phyloP scores from a whole-genome alignment of 352 stramenopile species.

The Phytopythium oedochilum region DNA sequence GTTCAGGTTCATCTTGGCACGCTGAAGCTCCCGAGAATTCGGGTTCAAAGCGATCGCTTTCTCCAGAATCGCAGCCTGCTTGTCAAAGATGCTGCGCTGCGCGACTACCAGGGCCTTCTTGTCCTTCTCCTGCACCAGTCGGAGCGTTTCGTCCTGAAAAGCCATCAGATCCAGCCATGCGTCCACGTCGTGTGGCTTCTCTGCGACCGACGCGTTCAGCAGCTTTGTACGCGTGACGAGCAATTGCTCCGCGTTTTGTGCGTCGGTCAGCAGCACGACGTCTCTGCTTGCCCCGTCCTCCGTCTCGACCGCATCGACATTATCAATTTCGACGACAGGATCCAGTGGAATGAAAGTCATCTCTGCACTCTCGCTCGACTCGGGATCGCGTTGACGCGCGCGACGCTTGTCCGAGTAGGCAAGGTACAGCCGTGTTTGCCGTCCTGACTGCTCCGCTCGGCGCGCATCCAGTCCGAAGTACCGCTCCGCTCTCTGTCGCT shows the following conservation, averaged over 20 bases:
- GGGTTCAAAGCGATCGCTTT: conserved; percentile 54
- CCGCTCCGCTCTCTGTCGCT: conserved; percentile 11
- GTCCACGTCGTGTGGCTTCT: conserved; percentile 35
- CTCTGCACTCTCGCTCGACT: conserved; percentile 8
- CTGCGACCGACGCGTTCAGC: conserved; percentile 32
- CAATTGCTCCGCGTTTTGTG: conserved; percentile 60
- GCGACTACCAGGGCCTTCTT: conserved; percentile 17
- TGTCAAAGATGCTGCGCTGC: conserved; percentile 40
- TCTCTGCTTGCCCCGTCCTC: not conserved
- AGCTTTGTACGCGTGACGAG: conserved; percentile 48
- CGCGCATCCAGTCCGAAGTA: conserved; percentile 57
- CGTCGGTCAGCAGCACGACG: conserved; percentile 45
- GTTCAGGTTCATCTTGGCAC: conserved; percentile 47
- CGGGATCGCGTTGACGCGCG: conserved; percentile 4
- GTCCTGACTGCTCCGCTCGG: conserved; percentile 27
- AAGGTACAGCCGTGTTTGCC: conserved; percentile 48
- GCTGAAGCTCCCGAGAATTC: conserved; percentile 31
- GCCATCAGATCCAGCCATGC: conserved; percentile 70
- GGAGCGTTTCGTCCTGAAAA: conserved; percentile 61
- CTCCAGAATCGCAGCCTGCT: conserved; percentile 57
- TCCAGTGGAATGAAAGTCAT: conserved; percentile 64
- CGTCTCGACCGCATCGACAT: not conserved
- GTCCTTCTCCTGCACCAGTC: conserved; percentile 22
- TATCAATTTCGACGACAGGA: conserved; percentile 25
- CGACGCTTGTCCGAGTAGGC: conserved; percentile 66